These are phyloP conservation scores for Oryza glaberrima DNA, from an alignment of 176 grass and related monocot genomes.

Conservation along the genomic window DNA sequence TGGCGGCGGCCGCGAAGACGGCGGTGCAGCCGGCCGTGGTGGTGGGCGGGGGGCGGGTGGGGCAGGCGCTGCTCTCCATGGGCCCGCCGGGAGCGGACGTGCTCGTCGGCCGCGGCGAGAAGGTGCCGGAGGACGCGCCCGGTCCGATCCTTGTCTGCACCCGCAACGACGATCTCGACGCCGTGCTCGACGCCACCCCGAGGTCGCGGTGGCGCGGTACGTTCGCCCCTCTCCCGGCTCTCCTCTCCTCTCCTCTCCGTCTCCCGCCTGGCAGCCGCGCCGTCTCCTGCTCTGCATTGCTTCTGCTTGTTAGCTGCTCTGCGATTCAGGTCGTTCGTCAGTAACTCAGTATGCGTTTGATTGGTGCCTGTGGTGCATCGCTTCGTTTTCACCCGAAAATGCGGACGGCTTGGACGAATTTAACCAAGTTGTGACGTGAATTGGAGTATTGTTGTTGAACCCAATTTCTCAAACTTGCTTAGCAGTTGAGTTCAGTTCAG, in stretches of 20 bases:
- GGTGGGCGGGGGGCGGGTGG: conserved; percentile 65
- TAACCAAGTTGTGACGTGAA: neutral
- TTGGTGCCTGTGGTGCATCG: neutral
- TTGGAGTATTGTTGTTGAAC: neutral
- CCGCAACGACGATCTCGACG: conserved; percentile 93
- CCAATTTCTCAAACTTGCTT: too few species aligned
- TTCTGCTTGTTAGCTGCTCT: neutral
- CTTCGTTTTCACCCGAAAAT: neutral
- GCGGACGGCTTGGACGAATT: neutral
- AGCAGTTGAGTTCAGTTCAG: neutral
- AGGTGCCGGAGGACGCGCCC: conserved; percentile 53
- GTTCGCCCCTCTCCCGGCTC: neutral
- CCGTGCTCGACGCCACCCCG: conserved; percentile 80
- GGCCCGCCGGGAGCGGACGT: conserved; percentile 58
- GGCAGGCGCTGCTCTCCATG: conserved; percentile 63
- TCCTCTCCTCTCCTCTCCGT: neutral
- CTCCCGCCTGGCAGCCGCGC: too few species aligned
- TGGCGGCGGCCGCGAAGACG: conserved; percentile 31
- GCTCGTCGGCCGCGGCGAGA: conserved; percentile 66
- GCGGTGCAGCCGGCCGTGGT: conserved; percentile 73
- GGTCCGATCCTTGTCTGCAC: conserved; percentile 88
- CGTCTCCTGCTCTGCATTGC: too few species aligned
- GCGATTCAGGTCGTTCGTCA: neutral
- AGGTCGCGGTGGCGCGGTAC: conserved; percentile 80
- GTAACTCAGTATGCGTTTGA: neutral